Evolutionary conservation across 768 basidiomycete species (phyloP), one percentile per base, ranked within the genome.

Genomic region (Dioszegia aurantiaca): DNA sequence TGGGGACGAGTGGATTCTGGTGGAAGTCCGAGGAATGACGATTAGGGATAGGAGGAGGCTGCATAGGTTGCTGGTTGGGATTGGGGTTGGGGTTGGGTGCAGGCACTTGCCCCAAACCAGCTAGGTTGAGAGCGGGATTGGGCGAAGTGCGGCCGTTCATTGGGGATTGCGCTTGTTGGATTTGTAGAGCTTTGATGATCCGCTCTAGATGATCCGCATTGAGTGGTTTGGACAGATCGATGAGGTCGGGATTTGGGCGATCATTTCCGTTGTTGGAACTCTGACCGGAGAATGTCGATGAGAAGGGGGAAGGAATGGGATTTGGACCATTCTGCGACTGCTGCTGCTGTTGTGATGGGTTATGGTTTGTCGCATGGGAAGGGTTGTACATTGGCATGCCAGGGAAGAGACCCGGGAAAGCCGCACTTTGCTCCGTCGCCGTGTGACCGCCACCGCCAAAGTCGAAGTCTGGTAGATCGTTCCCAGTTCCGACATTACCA

Each of bases 181-280:
- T n/a, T 39, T 65, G 55, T 39, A 72, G 48, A 19, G 68, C 67
- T 28, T 53, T 51, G 31, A 72, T 52, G 40, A 72, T 72, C 33
- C 64, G 64, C 14, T 63, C 59, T 12, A 72, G 42, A 36, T 64
- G 65, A 27, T 44, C 57, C 11, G 67, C 57, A 55, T 72, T 58
- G 28, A 72, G 63, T 1, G 70, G 70, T 52, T 72, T 69, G 3
- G 65, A 67, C 0, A 72, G 56, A 41, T 72, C 70, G 30, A 72
- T 68, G 9, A 72, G 30, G 43, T 72, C 57, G 8, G 66, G 63
- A 46, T 64, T 64, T 26, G 5, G 1, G 1, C 12, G 4, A 24
- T 37, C 52, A 14, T 39, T 28, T 21, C 23, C 36, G 24, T 27
- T 4, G 28, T 23, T 48, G 27, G 31, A 36, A 19, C 14, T 33